Evolutionary conservation across 164 flowering plant species (phyloP).

Genomic region (Tinospora cordifolia): DNA sequence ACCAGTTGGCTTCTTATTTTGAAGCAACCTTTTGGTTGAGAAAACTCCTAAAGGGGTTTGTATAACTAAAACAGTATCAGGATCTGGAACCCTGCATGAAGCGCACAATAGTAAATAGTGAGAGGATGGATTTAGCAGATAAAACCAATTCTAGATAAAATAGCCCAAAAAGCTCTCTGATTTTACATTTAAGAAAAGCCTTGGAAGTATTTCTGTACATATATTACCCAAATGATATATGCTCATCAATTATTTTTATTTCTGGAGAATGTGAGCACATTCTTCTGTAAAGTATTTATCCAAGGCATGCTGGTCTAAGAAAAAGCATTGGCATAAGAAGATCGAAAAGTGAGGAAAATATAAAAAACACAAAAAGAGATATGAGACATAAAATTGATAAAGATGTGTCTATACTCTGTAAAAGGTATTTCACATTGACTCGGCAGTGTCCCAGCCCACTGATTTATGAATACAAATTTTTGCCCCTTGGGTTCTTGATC

Average conservation of each 20-base stretch:
- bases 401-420: too few species aligned
- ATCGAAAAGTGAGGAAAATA: not conserved
- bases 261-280: not conserved
- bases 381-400: not conserved
- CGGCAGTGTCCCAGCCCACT: too few species aligned
- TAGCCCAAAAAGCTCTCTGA: not conserved
- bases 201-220: not conserved
- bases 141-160: not conserved
- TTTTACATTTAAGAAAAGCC: not conserved
- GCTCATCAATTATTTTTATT: not conserved
- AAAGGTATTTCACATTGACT: too few species aligned
- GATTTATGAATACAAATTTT: too few species aligned
- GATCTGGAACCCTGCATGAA: conserved; percentile 75
- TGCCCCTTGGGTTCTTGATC: too few species aligned
- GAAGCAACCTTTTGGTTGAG: conserved; percentile 61
- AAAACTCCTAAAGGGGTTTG: conserved; percentile 68
- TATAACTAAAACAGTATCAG: conserved; percentile 70
- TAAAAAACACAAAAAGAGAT: not conserved
- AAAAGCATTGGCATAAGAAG: not conserved
- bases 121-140: not conserved
- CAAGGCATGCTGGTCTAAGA: not conserved
- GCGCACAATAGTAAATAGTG: not conserved
- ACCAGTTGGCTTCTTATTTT: conserved; percentile 50
- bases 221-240: not conserved
- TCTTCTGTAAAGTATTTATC: not conserved